These are phyloP conservation scores for Kodamaea nitidulidarum DNA, from an alignment of 805 yeast genomes.

Conservation along the genomic window DNA sequence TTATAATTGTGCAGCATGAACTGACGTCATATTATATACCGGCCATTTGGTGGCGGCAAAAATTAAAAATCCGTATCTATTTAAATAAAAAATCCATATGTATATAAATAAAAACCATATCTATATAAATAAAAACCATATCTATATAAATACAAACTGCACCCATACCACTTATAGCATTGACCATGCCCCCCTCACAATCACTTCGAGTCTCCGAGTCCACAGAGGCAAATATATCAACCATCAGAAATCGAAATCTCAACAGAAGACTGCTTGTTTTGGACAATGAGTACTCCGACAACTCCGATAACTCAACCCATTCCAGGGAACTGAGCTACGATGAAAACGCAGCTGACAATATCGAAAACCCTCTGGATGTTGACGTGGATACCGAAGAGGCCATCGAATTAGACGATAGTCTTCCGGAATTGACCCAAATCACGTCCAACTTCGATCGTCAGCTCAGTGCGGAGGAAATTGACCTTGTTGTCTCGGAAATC, in stretches of 20 bases:
- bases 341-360: too few relatives aligned
- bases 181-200: background rate
- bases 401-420: background rate
- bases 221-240: slow-evolving; percentile 7
- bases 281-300: slow-evolving; percentile 9
- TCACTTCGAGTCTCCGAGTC: background rate
- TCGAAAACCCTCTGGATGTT: background rate
- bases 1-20: too few relatives aligned
- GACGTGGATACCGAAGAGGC: background rate
- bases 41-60: too few relatives aligned
- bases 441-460: slow-evolving; percentile 1
- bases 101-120: too few relatives aligned
- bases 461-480: slow-evolving; percentile 2
- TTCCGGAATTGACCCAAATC: background rate
- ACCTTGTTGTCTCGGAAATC: slow-evolving; percentile 1
- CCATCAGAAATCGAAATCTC: slow-evolving; percentile 7
- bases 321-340: background rate
- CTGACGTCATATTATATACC: too few relatives aligned
- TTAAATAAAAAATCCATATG: too few relatives aligned
- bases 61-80: too few relatives aligned
- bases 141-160: too few relatives aligned
- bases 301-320: background rate
- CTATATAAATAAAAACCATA: too few relatives aligned
- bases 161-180: background rate
- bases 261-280: slow-evolving; percentile 9